Base-by-base conservation (phyloP, 495 filamentous ascomycete species). In the Penicillium robsamsonii region DNA sequence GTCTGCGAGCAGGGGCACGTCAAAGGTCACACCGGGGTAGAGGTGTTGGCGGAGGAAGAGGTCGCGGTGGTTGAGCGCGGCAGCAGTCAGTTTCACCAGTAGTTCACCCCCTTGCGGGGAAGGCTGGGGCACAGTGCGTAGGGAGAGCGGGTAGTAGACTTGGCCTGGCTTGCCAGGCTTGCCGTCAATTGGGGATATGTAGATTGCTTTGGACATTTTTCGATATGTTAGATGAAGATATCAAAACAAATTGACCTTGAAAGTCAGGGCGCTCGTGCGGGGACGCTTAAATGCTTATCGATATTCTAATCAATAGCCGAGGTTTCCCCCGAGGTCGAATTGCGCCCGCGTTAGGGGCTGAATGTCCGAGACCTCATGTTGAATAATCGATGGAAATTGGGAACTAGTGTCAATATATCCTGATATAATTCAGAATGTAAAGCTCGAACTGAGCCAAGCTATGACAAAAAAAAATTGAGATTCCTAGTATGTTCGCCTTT, bases 31-130 rank as follows among this genome's bases (percentile, higher is more conserved):
- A 48, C 81, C 85, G 1, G 92, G 92, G 78, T 97, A 97, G 11
- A 96, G 84, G 63, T 91, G 87, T 66, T 93, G 91, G 53, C 92
- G 89, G 70, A 94, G 87, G 79, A 96, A 96, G 63, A 92, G 81
- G 70, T 96, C 92, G 51, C 90, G 88, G 76, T 96, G 92, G 75
- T 96, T 97, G 51, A 96, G 84, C 15, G 92, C 84, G 9, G 86
- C 87, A 42, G 91, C 88, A 31, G 79, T 79, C 64, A 96, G 63
- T 55, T 80, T 81, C 55, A 97, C 63, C 31, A 91, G 76, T 55
- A 95, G 70, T 60, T 94, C 83, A 54, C 72, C 69, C 17, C 81
- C 79, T 17, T 82, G 78, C 5, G 89, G 86, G 37, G 75, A 72
- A 29, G 85, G 86, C 46, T 74, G 71, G 52, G 88, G 82, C 57